Conservation (phyloP, 1,284 basidiomycete species). For the Fomitiporia mediterranea region DNA sequence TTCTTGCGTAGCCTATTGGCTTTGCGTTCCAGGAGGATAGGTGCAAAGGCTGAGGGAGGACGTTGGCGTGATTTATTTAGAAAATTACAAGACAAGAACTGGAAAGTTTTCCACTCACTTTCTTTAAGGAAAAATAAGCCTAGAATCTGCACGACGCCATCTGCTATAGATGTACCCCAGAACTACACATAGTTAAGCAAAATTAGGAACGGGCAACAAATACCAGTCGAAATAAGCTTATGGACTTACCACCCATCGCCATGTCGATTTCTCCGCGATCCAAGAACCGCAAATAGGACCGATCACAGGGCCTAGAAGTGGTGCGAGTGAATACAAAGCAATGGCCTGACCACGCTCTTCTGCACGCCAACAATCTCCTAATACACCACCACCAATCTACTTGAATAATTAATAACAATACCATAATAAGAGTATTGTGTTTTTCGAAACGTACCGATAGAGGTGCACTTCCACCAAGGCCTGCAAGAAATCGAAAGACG, state of each 20-base stretch:
- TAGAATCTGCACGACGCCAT: slow-evolving; percentile 33
- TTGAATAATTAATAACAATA: background rate
- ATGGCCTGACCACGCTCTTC: slow-evolving; percentile 67
- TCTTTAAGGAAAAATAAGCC: slow-evolving; percentile 45
- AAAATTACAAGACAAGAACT: background rate
- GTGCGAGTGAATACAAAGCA: slow-evolving; percentile 63
- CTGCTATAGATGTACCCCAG: slow-evolving; percentile 37
- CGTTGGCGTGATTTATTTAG: background rate
- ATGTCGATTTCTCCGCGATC: slow-evolving; percentile 44
- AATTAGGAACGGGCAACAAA: slow-evolving; percentile 23
- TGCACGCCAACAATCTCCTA: slow-evolving; percentile 66
- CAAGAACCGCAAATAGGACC: slow-evolving; percentile 64
- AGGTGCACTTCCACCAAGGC: slow-evolving; percentile 61
- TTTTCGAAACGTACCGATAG: slow-evolving; percentile 45
- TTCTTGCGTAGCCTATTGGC: slow-evolving; percentile 36
- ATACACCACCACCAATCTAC: slow-evolving; percentile 61
- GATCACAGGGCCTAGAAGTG: slow-evolving; percentile 57
- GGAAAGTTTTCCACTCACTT: slow-evolving; percentile 28
- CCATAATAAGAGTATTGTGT: slow-evolving; percentile 10
- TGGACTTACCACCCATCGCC: slow-evolving; percentile 57
- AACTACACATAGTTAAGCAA: slow-evolving; percentile 42
- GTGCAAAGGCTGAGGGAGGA: slow-evolving; percentile 35
- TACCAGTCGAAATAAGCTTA: slow-evolving; percentile 22
- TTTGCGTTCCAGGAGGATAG: slow-evolving; percentile 44
- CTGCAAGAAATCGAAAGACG: slow-evolving; percentile 61